Base-by-base conservation (phyloP, 345 rosid species). In the Brassica nigra region DNA sequence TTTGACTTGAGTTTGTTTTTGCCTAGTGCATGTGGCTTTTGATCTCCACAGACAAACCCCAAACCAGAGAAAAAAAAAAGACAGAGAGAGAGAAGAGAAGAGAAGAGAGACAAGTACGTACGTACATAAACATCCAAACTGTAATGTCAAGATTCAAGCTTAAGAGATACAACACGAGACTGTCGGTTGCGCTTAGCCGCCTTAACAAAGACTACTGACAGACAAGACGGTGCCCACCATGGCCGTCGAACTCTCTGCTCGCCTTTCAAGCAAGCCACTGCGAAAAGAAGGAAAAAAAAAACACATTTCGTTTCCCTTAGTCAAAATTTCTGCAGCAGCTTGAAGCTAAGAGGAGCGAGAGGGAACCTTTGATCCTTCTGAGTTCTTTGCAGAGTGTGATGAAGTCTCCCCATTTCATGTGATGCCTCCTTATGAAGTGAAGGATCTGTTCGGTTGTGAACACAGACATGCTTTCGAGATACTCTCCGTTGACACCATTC, bases 401-500 rank as follows among this genome's bases (percentile, higher is more conserved):
- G 89, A 95, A 95, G 87, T 95, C 99, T 18, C 99, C 99, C 99
- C 99, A 95, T 74, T 95, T 95, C 99, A 95, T 95, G 89, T 95
- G 99, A 85, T 97, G 93, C 81, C 97, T 89, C 77, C 99, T 89
- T 80, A 92, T 95, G 88, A 95, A 95, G 76, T 94, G 90, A 82
- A 95, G 93, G 84, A 95, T 95, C 86, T 95, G 99, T 76, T 95
- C 97, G 11, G 97, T 95, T 29, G 99, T 95, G 89, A 95, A 95
- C 86, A 91, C 94, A 63, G 97, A 95, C 97, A 95, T 95, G 88
- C 95, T 91, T 82, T 95, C 99, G 64, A 91, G 76, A 87, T 92
- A 95, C 62, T 95, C 99, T 75, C 99, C 99, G 66, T 95, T 95
- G 52, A 95, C 97, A 67, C 97, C 88, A 29, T 86, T 91, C 71